Conservation (phyloP, 495 filamentous ascomycete genomes). For the Neurospora terricola region DNA sequence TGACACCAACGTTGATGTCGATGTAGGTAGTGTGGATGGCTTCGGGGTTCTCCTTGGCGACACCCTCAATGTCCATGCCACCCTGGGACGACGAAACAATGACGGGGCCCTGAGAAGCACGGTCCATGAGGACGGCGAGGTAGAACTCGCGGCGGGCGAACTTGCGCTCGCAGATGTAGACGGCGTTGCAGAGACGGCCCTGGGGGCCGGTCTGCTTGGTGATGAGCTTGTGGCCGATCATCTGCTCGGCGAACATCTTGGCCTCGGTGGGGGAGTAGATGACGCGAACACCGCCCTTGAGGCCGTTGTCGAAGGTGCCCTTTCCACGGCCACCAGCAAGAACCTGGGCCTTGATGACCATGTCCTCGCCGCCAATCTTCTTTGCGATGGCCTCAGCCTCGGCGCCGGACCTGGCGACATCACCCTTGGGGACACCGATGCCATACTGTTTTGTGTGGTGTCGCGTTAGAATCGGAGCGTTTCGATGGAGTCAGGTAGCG, state of each 20-base stretch:
- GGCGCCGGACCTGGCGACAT: slow-evolving; percentile 68
- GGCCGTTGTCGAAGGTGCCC: slow-evolving; percentile 92
- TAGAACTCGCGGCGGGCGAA: slow-evolving; percentile 99
- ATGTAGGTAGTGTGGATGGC: slow-evolving; percentile 90
- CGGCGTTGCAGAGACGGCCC: slow-evolving; percentile 87
- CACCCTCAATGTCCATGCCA: slow-evolving; percentile 97
- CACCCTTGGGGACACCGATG: slow-evolving; percentile 80
- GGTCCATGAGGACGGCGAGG: slow-evolving; percentile 96
- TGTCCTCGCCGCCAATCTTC: slow-evolving; percentile 83
- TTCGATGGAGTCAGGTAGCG: not conserved
- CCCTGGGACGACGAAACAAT: slow-evolving; percentile 97
- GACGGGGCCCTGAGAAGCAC: slow-evolving; percentile 79
- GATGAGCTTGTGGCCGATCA: slow-evolving; percentile 99
- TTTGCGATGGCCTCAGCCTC: slow-evolving; percentile 91
- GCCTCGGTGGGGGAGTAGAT: slow-evolving; percentile 85
- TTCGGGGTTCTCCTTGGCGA: slow-evolving; percentile 94
- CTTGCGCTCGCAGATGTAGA: slow-evolving; percentile 99
- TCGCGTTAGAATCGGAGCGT: slow-evolving; percentile 6
- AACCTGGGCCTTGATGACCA: slow-evolving; percentile 99
- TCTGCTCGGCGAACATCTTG: slow-evolving; percentile 96
- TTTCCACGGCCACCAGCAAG: slow-evolving; percentile 96
- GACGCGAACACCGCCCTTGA: slow-evolving; percentile 96
- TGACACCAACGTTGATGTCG: slow-evolving; percentile 90
- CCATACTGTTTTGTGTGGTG: slow-evolving; percentile 57
- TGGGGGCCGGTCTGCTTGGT: slow-evolving; percentile 95